phyloP scores from a whole-genome alignment of 139 green algal genomes.

The Chlamydomonas sphaeroides region DNA sequence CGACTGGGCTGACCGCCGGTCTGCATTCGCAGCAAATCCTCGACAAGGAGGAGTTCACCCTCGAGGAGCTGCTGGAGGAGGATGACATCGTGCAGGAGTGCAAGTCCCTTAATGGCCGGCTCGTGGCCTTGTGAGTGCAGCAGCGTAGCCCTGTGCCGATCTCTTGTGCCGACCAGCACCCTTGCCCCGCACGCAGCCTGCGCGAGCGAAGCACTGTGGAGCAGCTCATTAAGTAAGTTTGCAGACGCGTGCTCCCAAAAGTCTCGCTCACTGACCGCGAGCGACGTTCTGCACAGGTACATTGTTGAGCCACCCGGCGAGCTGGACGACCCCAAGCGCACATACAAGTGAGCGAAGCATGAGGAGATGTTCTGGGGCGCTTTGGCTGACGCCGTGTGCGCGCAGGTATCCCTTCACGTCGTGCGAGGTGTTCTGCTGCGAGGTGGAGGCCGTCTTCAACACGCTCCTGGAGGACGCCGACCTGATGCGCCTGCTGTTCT shows the following conservation, averaged over 20 bases:
- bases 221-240: conserved; percentile 73
- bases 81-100: conserved; percentile 96
- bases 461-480: conserved; percentile 84
- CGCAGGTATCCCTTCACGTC: conserved; percentile 92
- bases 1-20: too few relatives aligned
- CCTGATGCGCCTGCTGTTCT: conserved; percentile 87
- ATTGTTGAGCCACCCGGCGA: conserved; percentile 71
- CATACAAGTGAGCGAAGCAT: conserved; percentile 72
- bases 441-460: conserved; percentile 94
- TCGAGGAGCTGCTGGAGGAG: conserved; percentile 95
- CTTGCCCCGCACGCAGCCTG: conserved; percentile 60
- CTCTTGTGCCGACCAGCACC: not conserved
- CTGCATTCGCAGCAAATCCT: conserved; percentile 79
- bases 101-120: conserved; percentile 88
- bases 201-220: conserved; percentile 75
- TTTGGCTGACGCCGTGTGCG: not conserved
- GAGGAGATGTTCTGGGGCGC: too few relatives aligned
- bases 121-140: conserved; percentile 82
- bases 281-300: conserved; percentile 65
- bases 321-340: conserved; percentile 74
- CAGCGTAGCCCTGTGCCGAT: too few relatives aligned
- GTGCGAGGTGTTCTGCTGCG: conserved; percentile 97
- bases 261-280: too few relatives aligned
- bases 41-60: conserved; percentile 87
- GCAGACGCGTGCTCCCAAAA: too few relatives aligned